Conservation (phyloP, 345 rosid genomes). For the Aethionema arabicum region DNA sequence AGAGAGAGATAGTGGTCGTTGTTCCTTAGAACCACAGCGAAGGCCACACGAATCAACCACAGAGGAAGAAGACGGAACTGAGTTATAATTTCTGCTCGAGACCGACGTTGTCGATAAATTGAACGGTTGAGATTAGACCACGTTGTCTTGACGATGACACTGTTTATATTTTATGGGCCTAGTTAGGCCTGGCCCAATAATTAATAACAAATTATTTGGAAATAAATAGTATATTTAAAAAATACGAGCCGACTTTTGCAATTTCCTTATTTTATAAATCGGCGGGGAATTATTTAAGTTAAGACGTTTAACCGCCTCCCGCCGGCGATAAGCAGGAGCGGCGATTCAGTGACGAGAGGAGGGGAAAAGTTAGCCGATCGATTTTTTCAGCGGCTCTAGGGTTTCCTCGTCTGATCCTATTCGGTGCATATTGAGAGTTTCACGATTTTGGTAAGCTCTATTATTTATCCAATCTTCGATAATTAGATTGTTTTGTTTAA, state of each 20-base stretch:
- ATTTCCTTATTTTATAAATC: background rate
- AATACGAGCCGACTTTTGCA: background rate
- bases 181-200: background rate
- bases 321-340: slow-evolving; percentile 29
- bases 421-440: slow-evolving; percentile 1
- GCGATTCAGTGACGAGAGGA: slow-evolving; percentile 6
- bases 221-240: background rate
- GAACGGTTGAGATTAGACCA: slow-evolving; percentile 30
- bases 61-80: slow-evolving; percentile 19
- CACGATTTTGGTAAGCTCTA: slow-evolving; percentile 25
- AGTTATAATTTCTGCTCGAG: slow-evolving; percentile 21
- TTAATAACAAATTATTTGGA: background rate
- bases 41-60: slow-evolving; percentile 7
- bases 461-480: slow-evolving; percentile 9
- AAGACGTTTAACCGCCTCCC: slow-evolving; percentile 9
- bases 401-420: background rate
- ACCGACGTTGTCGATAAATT: slow-evolving; percentile 32
- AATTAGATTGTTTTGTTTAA: background rate
- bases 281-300: background rate
- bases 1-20: background rate
- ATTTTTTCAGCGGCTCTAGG: background rate
- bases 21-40: background rate
- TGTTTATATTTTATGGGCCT: slow-evolving; percentile 14
- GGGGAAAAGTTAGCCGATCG: background rate
- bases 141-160: slow-evolving; percentile 14